phyloP scores from a whole-genome alignment of 1,139 yeast genomes.

The Yamadazyma dushanensis region DNA sequence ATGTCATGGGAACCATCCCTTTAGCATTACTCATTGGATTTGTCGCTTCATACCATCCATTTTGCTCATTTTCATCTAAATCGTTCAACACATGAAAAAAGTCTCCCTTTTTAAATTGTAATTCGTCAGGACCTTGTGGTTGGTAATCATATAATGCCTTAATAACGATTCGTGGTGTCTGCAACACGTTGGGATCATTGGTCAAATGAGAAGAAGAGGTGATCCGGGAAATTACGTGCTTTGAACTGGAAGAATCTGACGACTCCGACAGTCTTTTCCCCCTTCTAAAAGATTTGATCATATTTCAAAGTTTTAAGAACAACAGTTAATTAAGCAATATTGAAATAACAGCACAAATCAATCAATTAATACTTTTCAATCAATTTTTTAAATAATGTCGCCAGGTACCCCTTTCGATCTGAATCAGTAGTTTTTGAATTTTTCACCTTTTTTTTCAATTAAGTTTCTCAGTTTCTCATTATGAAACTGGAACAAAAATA shows the following conservation, averaged over 20 bases:
- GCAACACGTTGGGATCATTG: slow-evolving; percentile 25
- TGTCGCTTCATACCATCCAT: slow-evolving; percentile 85
- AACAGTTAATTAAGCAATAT: background rate
- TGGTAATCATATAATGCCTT: slow-evolving; percentile 77
- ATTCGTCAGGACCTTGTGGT: slow-evolving; percentile 82
- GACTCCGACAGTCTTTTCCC: slow-evolving; percentile 42
- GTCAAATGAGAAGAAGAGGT: slow-evolving; percentile 19
- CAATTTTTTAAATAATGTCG: background rate
- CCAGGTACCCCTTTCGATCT: slow-evolving; percentile 3
- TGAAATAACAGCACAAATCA: background rate
- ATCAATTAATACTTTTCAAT: background rate
- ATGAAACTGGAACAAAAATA: background rate
- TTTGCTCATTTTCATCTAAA: slow-evolving; percentile 47
- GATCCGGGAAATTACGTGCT: slow-evolving; percentile 37
- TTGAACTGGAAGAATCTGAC: slow-evolving; percentile 29
- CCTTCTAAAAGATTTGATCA: slow-evolving; percentile 48
- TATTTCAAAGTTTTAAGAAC: slow-evolving; percentile 10
- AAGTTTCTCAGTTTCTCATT: background rate
- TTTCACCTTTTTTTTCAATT: slow-evolving; percentile 1
- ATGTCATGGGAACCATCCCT: slow-evolving; percentile 86
- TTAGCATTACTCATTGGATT: slow-evolving; percentile 76
- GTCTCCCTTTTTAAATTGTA: slow-evolving; percentile 78
- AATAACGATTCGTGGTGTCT: slow-evolving; percentile 76
- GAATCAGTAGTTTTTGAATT: background rate
- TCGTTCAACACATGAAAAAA: slow-evolving; percentile 74